A percentile compares a stretch with the other conserved stretches of the same genome.
phyloP scores from a whole-genome alignment of 2,329 filamentous ascomycete genomes.

The Phyllosticta citriasiana region DNA sequence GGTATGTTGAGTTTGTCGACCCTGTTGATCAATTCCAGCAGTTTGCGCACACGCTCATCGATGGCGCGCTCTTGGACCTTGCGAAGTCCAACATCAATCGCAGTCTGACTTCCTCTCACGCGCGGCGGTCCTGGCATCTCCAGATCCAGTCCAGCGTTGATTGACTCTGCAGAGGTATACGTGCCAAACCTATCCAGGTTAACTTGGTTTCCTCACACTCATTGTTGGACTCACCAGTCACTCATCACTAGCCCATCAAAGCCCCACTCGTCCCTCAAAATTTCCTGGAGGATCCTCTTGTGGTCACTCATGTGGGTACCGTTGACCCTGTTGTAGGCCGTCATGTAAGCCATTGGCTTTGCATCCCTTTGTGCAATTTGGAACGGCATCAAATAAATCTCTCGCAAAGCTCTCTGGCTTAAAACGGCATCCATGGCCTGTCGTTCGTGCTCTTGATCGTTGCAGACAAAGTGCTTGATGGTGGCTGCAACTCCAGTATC shows the following conservation, averaged over 20 bases:
- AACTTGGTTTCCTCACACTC: conserved; percentile 51
- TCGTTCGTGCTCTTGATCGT: conserved; percentile 62
- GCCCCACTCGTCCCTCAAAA: conserved; percentile 62
- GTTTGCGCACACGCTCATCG: conserved; percentile 21
- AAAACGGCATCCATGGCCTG: conserved; percentile 39
- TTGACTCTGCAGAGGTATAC: conserved; percentile 24
- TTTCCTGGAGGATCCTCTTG: conserved; percentile 52
- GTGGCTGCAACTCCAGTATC: conserved; percentile 56
- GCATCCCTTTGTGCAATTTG: conserved; percentile 63
- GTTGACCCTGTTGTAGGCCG: conserved; percentile 64
- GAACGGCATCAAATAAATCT: conserved; percentile 49
- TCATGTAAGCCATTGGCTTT: conserved; percentile 60
- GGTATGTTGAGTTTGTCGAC: conserved; percentile 51
- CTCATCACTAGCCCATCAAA: conserved; percentile 58
- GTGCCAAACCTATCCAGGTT: conserved; percentile 52
- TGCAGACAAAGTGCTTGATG: conserved; percentile 65
- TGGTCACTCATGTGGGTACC: conserved; percentile 59
- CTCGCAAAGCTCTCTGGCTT: conserved; percentile 48
- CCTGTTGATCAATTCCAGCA: conserved; percentile 57
- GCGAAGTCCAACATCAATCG: conserved; percentile 12
- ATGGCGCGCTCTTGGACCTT: conserved; percentile 46
- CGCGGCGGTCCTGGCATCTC: conserved; percentile 41
- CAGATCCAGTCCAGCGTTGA: conserved; percentile 28
- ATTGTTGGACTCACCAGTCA: conserved; percentile 57
- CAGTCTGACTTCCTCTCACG: conserved; percentile 4